phyloP scores from a whole-genome alignment of 139 green algal species.

The Astrephomene gubernaculifera region DNA sequence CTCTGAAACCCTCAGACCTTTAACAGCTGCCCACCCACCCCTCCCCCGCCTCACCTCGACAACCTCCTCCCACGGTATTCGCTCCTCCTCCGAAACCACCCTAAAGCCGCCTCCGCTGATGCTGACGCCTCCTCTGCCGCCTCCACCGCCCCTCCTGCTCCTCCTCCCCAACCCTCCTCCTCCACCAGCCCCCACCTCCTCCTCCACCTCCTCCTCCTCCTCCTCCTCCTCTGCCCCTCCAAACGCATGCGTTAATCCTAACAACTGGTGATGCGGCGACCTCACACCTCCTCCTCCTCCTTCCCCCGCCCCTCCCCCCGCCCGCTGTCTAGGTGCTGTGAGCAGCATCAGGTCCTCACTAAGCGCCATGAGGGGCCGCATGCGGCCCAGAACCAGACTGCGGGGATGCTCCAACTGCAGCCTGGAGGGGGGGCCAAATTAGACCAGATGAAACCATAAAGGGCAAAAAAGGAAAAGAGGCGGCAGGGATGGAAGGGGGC shows the following conservation, averaged over 20 bases:
- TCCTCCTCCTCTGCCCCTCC: not conserved
- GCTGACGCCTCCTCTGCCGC: not conserved
- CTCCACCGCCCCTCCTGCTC: not conserved
- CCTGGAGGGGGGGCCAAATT: not conserved
- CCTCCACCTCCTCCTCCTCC: not conserved
- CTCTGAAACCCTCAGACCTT: not conserved
- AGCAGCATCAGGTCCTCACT: constrained; percentile 32
- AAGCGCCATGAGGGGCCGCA: constrained; percentile 4
- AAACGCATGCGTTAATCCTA: not conserved
- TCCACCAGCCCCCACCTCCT: not conserved
- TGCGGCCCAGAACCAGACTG: constrained; percentile 26
- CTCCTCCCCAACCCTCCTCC: not conserved
- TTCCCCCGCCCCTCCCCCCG: not conserved
- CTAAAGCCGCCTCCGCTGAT: not conserved
- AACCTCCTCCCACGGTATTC: constrained; percentile 9
- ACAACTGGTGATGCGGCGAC: constrained; percentile 21
- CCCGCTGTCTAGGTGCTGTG: too few species aligned
- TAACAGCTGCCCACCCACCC: not conserved
- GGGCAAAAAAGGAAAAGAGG: too few species aligned
- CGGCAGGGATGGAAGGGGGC: too few species aligned
- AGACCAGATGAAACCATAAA: too few species aligned
- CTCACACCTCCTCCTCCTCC: not conserved
- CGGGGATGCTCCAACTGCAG: constrained; percentile 34
- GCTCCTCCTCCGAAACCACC: constrained; percentile 23
- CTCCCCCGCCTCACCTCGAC: constrained; percentile 5